phyloP scores from a whole-genome alignment of 192 early-diverging fungal genomes.

The Nowakowskiella sp. region DNA sequence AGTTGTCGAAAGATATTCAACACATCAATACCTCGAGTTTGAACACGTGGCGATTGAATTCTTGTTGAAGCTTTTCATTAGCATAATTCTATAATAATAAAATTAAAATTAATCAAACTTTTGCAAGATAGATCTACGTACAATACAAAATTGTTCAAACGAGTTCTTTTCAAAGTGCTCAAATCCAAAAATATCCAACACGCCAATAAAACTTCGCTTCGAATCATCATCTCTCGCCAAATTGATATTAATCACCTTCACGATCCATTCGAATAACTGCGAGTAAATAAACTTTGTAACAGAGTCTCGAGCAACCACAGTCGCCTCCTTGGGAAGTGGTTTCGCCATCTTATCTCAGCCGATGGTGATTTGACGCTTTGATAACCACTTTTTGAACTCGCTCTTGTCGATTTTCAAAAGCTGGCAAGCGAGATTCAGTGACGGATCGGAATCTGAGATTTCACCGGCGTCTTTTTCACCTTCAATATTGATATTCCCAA shows the following conservation, averaged over 20 bases:
- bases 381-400: slow-evolving; percentile 73
- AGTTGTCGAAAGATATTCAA: background rate
- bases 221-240: slow-evolving; percentile 40
- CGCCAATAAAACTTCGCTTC: slow-evolving; percentile 67
- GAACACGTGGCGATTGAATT: slow-evolving; percentile 87
- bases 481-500: slow-evolving; percentile 69
- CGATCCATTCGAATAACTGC: slow-evolving; percentile 85
- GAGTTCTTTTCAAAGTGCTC: slow-evolving; percentile 91
- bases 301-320: slow-evolving; percentile 63
- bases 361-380: slow-evolving; percentile 64
- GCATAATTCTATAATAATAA: slow-evolving; percentile 56
- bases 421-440: slow-evolving; percentile 41
- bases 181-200: slow-evolving; percentile 85
- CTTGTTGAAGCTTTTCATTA: slow-evolving; percentile 83
- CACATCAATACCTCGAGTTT: slow-evolving; percentile 46
- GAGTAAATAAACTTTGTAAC: slow-evolving; percentile 85
- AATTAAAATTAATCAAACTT: slow-evolving; percentile 64
- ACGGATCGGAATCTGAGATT: slow-evolving; percentile 52
- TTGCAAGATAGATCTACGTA: slow-evolving; percentile 26
- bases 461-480: slow-evolving; percentile 40
- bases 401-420: slow-evolving; percentile 57
- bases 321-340: slow-evolving; percentile 50
- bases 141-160: slow-evolving; percentile 87
- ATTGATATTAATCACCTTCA: slow-evolving; percentile 65
- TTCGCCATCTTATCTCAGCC: slow-evolving; percentile 71